Conservation (phyloP, 208 protist genomes). For the Leishmania mexicana region DNA sequence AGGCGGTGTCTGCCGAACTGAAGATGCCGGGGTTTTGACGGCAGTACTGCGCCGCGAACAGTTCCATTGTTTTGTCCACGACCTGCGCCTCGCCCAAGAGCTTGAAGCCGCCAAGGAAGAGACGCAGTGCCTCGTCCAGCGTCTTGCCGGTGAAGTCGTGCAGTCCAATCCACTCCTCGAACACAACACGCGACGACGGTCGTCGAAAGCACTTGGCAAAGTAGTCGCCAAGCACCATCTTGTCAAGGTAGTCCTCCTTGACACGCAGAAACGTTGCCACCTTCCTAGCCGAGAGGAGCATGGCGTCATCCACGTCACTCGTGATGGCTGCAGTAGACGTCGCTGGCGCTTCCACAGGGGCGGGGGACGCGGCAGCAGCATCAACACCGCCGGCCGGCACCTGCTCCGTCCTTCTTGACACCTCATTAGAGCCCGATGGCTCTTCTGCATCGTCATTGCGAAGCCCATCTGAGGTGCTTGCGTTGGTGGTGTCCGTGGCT, state of each 20-base stretch:
- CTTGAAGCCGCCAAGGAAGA: slow-evolving; percentile 89
- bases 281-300: slow-evolving; percentile 23
- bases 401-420: background rate
- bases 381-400: background rate
- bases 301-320: slow-evolving; percentile 33
- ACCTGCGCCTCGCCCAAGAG: slow-evolving; percentile 84
- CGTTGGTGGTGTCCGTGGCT: background rate
- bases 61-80: slow-evolving; percentile 89
- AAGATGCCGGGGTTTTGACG: slow-evolving; percentile 80
- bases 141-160: slow-evolving; percentile 79
- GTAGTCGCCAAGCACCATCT: slow-evolving; percentile 80
- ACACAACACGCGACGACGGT: slow-evolving; percentile 44
- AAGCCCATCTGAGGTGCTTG: background rate
- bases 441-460: background rate
- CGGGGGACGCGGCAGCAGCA: background rate
- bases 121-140: slow-evolving; percentile 79
- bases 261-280: slow-evolving; percentile 64
- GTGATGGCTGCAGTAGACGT: background rate
- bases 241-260: slow-evolving; percentile 80
- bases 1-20: slow-evolving; percentile 79
- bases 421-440: background rate
- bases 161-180: slow-evolving; percentile 82
- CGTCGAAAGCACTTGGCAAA: slow-evolving; percentile 83
- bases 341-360: background rate
- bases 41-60: slow-evolving; percentile 88